Conservation (phyloP, 495 filamentous ascomycete species). For the Glonium stellatum region DNA sequence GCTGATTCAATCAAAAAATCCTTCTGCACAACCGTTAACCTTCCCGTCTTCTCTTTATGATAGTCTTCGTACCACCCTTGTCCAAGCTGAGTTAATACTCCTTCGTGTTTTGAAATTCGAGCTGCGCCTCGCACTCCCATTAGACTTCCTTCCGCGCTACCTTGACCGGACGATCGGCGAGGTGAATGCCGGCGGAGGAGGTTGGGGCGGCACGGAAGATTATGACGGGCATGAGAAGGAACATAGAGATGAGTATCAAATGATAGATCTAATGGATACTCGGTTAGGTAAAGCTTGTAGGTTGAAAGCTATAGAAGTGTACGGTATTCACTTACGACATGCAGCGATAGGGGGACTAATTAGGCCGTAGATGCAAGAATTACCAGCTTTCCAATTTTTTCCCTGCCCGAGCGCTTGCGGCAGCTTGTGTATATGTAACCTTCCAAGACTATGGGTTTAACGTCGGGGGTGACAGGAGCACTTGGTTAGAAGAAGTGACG, state of each 20-base stretch:
- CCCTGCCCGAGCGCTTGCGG: conserved; percentile 37
- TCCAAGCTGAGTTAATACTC: conserved; percentile 39
- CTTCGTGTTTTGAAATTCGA: conserved; percentile 42
- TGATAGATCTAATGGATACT: neutral
- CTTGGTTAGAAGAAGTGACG: conserved; percentile 34
- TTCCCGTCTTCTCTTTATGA: conserved; percentile 41
- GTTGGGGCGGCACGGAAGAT: conserved; percentile 29
- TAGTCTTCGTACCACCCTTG: conserved; percentile 38
- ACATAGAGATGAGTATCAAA: conserved; percentile 36
- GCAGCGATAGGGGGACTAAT: conserved; percentile 12
- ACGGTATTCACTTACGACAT: neutral
- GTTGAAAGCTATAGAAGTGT: neutral
- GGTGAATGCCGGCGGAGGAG: conserved; percentile 24
- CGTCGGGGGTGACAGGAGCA: conserved; percentile 8
- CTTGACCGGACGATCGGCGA: conserved; percentile 32
- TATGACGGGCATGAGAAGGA: conserved; percentile 32
- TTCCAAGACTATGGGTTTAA: conserved; percentile 31
- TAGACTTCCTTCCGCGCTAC: conserved; percentile 39
- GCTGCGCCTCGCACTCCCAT: conserved; percentile 35
- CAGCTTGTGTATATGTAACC: conserved; percentile 34
- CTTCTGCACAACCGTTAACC: conserved; percentile 25
- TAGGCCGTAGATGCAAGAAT: conserved; percentile 22
- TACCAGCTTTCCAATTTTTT: conserved; percentile 38
- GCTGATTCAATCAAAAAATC: conserved; percentile 34
- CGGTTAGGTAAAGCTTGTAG: neutral